Evolutionary conservation across 352 stramenopile genomes (phyloP), one percentile per base, ranked within the genome.

Genomic region (Phytophthora nicotianae): DNA sequence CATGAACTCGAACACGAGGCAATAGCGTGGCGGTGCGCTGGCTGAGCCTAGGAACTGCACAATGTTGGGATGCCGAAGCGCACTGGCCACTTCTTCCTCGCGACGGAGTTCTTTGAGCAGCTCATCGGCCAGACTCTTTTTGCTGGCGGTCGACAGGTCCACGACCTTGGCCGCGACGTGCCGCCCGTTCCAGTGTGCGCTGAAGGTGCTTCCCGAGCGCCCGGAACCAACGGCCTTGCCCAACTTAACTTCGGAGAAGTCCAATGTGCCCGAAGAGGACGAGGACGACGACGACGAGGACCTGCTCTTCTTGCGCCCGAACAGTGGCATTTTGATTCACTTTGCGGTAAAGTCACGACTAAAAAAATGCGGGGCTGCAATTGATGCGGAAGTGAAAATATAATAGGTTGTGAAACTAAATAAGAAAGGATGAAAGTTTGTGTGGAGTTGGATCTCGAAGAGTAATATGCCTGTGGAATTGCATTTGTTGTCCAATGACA

Each of bases 1-100:
- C 79, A 89, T 83, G 57, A 83, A 89, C 68, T 89, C 79, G 58
- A 86, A 89, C 14, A 89, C 74, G 23, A 89, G 58, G 41, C 77
- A 89, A 62, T 86, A 89, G 47, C 75, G 74, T 3, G 77, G 75
- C 20, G 79, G 77, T 1, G 62, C 60, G 50, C 77, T 77, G 24
- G 75, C 72, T 14, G 72, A 77, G 16, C 79, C 79, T 13, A 89
- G 50, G 58, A 89, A 89, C 51, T 84, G 57, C 9, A 89, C 77
- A 9, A 89, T 72, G 47, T 89, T 89, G 1, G 75, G 73, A 49
- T 89, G 79, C 2, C 70, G 72, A 37, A 89, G 55, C 13, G 80
- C 73, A 55, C 75, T 79, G 53, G 81, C 77, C 50, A 89, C 75
- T 2, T 81, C 64, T 33, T 87, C 75, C 62, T 89, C 79, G 7